Conservation (phyloP, 2,329 filamentous ascomycete species). For the Phialophora verrucosa region DNA sequence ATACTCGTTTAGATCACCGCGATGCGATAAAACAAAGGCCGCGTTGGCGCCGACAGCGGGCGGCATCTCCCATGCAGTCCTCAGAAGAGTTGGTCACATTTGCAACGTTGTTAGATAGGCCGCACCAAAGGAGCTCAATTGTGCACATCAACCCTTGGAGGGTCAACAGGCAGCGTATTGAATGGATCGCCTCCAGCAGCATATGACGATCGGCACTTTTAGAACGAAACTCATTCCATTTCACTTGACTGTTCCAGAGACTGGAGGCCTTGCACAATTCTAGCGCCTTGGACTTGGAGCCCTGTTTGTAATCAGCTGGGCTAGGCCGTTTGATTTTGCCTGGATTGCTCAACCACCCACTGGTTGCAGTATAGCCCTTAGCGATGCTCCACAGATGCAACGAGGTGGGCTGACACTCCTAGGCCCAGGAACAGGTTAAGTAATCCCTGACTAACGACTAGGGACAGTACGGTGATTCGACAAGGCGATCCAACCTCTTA, state of each 20-base stretch:
- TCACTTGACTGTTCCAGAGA: background rate
- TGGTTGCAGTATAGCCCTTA: background rate
- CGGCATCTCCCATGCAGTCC: background rate
- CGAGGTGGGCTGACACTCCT: constrained; percentile 8
- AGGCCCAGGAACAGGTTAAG: constrained; percentile 2
- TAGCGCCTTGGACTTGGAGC: background rate
- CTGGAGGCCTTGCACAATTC: background rate
- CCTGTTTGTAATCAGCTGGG: constrained; percentile 1
- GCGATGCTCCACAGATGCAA: background rate
- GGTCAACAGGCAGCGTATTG: background rate
- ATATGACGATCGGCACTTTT: background rate
- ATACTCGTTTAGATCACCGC: background rate
- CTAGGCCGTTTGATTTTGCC: background rate
- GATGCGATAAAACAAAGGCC: background rate
- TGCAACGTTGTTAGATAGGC: background rate
- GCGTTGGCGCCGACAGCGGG: background rate
- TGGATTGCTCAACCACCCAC: background rate
- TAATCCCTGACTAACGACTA: constrained; percentile 21
- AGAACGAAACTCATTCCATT: background rate
- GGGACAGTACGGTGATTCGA: background rate
- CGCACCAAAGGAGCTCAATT: background rate
- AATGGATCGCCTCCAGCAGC: background rate
- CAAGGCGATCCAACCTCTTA: background rate
- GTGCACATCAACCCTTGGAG: background rate
- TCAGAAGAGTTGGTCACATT: background rate